Evolutionary conservation across 257 asterid species (phyloP).

Genomic region (Eucommia ulmoides): DNA sequence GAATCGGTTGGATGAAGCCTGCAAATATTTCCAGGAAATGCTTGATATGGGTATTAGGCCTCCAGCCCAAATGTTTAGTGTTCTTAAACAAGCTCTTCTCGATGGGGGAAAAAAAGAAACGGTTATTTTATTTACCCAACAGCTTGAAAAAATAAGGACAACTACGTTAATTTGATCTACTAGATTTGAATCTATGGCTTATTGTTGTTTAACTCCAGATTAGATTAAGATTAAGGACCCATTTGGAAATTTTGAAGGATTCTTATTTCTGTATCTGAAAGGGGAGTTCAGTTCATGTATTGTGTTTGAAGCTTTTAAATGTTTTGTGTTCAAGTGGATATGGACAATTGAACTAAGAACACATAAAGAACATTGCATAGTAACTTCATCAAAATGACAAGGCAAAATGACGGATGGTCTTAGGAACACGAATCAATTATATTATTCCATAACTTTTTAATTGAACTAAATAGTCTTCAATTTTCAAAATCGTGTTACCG

Average conservation of each 20-base stretch:
- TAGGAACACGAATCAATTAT: too few species aligned
- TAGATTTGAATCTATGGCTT: neutral
- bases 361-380: too few species aligned
- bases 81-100: slow-evolving; percentile 42
- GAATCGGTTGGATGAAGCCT: slow-evolving; percentile 41
- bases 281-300: neutral
- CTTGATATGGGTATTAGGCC: slow-evolving; percentile 75
- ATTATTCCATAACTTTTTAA: too few species aligned
- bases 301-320: neutral
- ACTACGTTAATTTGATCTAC: slow-evolving; percentile 35
- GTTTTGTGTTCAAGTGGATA: too few species aligned
- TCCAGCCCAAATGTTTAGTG: slow-evolving; percentile 45
- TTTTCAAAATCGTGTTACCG: too few species aligned
- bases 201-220: neutral
- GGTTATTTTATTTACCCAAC: slow-evolving; percentile 24
- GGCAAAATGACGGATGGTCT: too few species aligned
- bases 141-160: slow-evolving; percentile 39
- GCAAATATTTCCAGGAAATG: slow-evolving; percentile 49
- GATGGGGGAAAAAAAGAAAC: slow-evolving; percentile 49
- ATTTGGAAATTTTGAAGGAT: neutral
- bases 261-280: neutral
- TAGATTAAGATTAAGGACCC: slow-evolving; percentile 4
- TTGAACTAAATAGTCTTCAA: too few species aligned
- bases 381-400: too few species aligned
- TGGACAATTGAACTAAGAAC: too few species aligned